Evolutionary conservation across 352 stramenopile species (phyloP), one percentile per base, ranked within the genome.

Genomic region (Phytopythium helicoides): DNA sequence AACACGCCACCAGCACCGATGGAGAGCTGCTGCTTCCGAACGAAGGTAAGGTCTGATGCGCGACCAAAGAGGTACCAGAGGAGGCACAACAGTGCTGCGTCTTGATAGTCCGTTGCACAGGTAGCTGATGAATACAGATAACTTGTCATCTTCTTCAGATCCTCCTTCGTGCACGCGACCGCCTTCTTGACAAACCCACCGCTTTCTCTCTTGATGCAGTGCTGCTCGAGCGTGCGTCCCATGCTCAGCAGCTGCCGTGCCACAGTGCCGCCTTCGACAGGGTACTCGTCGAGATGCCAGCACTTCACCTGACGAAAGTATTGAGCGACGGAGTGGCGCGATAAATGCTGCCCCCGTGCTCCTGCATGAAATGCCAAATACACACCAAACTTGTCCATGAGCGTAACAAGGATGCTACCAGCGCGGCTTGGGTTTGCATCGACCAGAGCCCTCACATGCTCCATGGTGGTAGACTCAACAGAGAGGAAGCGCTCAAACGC

Each of bases 371-470:
- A 64, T 4, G 44, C 58, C n/a, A 66, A 31, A 34, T 57, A 46
- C 47, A 71, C 35, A n/a, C 58, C 58, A 34, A 61, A 62, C 45
- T 58, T 68, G 51, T 64, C 50, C 44, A 68, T 52, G 15, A 69
- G 21, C 4, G 56, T 38, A 23, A 44, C 47, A 23, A 61, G 46
- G 19, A 37, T 45, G 8, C 21, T 16, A 14, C 44, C 34, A 19
- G 44, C 34, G 22, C 19, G 26, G 22, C 50, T 55, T 15, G 28
- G 39, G 6, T 57, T 21, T 14, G 55, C 31, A 9, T 50, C n/a
- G 19, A 33, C 15, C 12, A 47, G 14, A 14, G 54, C 41, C 21
- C 36, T 49, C 0, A 56, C 52, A n/a, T 48, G 37, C 23, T 52
- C 42, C 21, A 54, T 49, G 39, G 26, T 48, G 1, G 42, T 45